Evolutionary conservation across 2,329 filamentous ascomycete species (phyloP), one percentile per base, ranked within the genome.

Genomic region (Shiraia bambusicola): DNA sequence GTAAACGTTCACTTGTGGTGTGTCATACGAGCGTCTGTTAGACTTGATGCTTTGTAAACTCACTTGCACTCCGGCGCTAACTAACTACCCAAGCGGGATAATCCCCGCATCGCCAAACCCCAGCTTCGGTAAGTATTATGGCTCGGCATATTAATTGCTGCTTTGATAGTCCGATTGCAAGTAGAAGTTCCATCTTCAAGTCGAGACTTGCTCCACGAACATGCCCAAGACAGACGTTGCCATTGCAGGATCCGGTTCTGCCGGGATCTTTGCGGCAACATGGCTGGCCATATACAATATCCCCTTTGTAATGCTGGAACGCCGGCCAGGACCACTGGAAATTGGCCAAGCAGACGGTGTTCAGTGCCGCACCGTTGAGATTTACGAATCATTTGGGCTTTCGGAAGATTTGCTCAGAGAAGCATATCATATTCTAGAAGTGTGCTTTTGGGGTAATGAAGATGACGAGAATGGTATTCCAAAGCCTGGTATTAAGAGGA

Each of bases 321-420:
- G 72, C 5, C 75, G 78, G 4, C 44, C 65, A 3, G 81, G 79
- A 0, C 79, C 78, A 0, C 70, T 85, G 35, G 56, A 71, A 28
- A 71, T 75, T 32, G 82, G 82, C 2, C 80, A 86, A 62, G 83
- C 83, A 11, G 83, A 87, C 49, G 80, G 79, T 2, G 70, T 85
- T 2, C 81, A 87, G 65, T 80, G 77, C 49, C 80, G 84, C 2
- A 86, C 82, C 0, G 71, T 87, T 2, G 83, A 89, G 63, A 86
- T 88, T n/a, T 80, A 88, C 40, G 83, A 89, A 52, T 81, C 78
- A 6, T 84, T 89, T 47, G 84, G 80, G 1, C 75, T 89, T 30
- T 80, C 73, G 1, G 78, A 87, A 45, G 72, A 78, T 7, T 73
- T 79, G 3, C 79, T 83, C 71, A 78, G 80, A 15, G 83, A 87